These are phyloP conservation scores for Penicillium sp. DNA, from an alignment of 2,329 filamentous ascomycete genomes.

Conservation along the genomic window DNA sequence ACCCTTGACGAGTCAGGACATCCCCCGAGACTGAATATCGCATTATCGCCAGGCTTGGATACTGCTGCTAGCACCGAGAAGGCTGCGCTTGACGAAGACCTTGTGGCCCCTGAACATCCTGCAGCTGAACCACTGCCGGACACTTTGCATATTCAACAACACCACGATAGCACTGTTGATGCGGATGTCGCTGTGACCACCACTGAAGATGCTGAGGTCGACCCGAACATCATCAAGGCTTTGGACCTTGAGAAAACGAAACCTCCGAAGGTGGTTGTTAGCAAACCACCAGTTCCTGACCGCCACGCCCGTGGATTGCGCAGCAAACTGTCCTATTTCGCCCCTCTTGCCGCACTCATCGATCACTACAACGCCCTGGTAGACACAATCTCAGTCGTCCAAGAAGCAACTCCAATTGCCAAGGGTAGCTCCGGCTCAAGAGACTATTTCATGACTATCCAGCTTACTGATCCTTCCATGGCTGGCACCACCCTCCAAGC, in stretches of 20 bases:
- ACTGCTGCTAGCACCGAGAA: not conserved
- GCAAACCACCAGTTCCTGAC: conserved; percentile 12
- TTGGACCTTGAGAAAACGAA: not conserved
- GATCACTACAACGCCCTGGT: conserved; percentile 41
- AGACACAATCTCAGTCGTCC: conserved; percentile 45
- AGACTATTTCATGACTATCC: conserved; percentile 43
- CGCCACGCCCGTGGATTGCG: conserved; percentile 37
- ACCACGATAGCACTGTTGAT: not conserved
- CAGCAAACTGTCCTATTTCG: conserved; percentile 45
- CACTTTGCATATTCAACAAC: not conserved
- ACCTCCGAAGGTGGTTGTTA: conserved; percentile 2
- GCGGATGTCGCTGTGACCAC: not conserved
- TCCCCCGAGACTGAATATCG: not conserved
- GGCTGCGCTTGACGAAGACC: not conserved
- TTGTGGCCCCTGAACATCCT: not conserved
- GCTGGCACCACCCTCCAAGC: conserved; percentile 38
- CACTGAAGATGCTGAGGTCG: not conserved
- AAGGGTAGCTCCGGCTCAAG: conserved; percentile 38
- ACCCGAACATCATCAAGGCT: not conserved
- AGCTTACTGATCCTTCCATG: conserved; percentile 47
- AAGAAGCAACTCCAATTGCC: conserved; percentile 30
- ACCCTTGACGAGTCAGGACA: not conserved
- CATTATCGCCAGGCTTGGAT: not conserved
- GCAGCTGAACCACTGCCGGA: not conserved
- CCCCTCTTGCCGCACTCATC: conserved; percentile 42